Conservation (phyloP, 768 basidiomycete genomes). For the Kwoniella shandongensis region DNA sequence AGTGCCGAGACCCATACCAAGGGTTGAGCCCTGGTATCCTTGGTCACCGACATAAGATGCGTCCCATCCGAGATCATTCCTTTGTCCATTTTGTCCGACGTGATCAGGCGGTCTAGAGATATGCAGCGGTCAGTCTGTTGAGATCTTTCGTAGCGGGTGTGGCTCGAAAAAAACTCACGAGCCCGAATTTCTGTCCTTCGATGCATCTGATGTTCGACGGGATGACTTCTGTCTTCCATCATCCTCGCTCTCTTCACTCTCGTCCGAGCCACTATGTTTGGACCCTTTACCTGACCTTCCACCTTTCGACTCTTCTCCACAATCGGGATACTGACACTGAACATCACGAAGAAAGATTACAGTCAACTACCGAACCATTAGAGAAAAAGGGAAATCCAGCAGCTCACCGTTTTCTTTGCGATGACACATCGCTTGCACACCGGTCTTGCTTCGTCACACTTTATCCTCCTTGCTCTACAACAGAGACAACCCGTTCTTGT, state of each 20-base stretch:
- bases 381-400: neutral
- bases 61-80: conserved; percentile 27
- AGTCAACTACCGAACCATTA: conserved; percentile 11
- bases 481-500: conserved; percentile 93
- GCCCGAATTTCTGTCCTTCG: conserved; percentile 1
- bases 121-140: too few species aligned
- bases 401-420: conserved; percentile 67
- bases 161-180: too few species aligned
- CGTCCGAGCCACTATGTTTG: conserved; percentile 14
- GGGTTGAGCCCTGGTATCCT: neutral
- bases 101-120: neutral
- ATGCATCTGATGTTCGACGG: conserved; percentile 9
- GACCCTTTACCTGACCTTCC: conserved; percentile 5
- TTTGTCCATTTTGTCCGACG: neutral
- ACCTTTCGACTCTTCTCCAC: conserved; percentile 4
- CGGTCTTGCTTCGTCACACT: conserved; percentile 93
- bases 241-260: conserved; percentile 15
- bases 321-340: conserved; percentile 37
- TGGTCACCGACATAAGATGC: conserved; percentile 18
- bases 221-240: neutral
- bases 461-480: conserved; percentile 92
- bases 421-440: conserved; percentile 81
- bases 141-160: too few species aligned
- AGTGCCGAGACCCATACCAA: neutral
- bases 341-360: neutral